These are phyloP conservation scores for Stephania yunnanensis DNA, from an alignment of 164 flowering plant genomes.

Conservation along the genomic window DNA sequence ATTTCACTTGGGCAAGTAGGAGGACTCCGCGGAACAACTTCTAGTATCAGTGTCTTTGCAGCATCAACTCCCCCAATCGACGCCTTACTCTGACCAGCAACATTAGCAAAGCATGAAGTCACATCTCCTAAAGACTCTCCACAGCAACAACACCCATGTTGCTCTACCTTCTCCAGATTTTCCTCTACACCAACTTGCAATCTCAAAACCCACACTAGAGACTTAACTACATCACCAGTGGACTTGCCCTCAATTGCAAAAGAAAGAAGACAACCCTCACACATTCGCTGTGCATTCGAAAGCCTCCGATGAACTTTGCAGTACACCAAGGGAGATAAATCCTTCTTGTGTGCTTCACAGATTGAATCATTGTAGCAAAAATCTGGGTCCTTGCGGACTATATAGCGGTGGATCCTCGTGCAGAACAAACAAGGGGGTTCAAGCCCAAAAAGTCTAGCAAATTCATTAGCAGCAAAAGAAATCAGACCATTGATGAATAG, in stretches of 20 bases:
- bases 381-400: constrained; percentile 31
- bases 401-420: constrained; percentile 62
- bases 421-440: constrained; percentile 71
- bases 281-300: constrained; percentile 64
- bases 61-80: constrained; percentile 14
- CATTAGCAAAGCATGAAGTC: constrained; percentile 12
- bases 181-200: constrained; percentile 24
- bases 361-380: constrained; percentile 63
- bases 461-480: constrained; percentile 49
- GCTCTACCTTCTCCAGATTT: constrained; percentile 20
- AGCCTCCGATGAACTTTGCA: constrained; percentile 64
- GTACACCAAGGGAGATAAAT: constrained; percentile 62
- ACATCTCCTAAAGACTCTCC: constrained; percentile 48
- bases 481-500: constrained; percentile 68
- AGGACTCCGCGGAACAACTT: constrained; percentile 31
- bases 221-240: constrained; percentile 43
- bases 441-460: constrained; percentile 63
- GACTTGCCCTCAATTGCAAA: constrained; percentile 59
- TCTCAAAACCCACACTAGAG: constrained; percentile 52
- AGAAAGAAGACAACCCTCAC: constrained; percentile 75
- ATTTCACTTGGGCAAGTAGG: constrained; percentile 47
- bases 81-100: constrained; percentile 8
- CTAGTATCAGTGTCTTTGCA: not conserved
- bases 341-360: constrained; percentile 68
- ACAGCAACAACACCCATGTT: constrained; percentile 62